Base-by-base conservation (phyloP, 2,329 filamentous ascomycete species). In the Paramyrothecium roridum region DNA sequence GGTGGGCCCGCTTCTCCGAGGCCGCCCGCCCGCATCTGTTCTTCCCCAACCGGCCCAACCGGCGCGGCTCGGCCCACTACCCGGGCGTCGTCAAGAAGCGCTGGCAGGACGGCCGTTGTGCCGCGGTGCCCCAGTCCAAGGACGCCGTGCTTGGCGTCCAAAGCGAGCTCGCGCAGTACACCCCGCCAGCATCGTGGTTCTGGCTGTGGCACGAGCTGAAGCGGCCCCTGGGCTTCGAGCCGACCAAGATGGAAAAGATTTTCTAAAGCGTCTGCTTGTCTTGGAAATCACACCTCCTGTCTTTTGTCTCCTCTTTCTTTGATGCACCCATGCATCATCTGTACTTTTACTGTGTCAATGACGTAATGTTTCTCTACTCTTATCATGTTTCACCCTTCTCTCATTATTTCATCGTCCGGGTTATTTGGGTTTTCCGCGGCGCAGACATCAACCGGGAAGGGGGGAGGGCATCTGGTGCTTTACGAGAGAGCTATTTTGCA, bases 1-100 rank as follows among this genome's bases (percentile, higher is more conserved):
- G 63, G 53, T 64, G 62, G 62, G 61, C 62, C n/a, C 55, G 62
- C n/a, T 64, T 64, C 56, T 60, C 61, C 37, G 62, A 64, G 54
- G 48, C 54, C 30, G 45, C 40, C 50, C 56, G 59, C 8, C 56
- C 58, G 11, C 59, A 62, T 21, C 56, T 63, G 23, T 62, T 62
- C 54, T 59, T 60, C 40, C 62, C 62, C 34, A 61, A 60, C 48
- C 55, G 61, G 17, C 62, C 62, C 11, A 64, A 64, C 52, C 57
- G 62, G 43, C 57, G 62, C 13, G 57, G 61, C 43, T 62, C 59
- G 19, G 12, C 40, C 6, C 57, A 60, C 54, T 19, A 43, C 10
- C 53, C 61, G 3, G 61, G 62, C 30, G 45, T 50, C n/a, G 54
- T 64, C 47, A 56, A 46, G 48, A 52, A 56, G 50, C 54, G 50